Evolutionary conservation across 805 yeast genomes (phyloP).

Genomic region (Wickerhamomyces alni): DNA sequence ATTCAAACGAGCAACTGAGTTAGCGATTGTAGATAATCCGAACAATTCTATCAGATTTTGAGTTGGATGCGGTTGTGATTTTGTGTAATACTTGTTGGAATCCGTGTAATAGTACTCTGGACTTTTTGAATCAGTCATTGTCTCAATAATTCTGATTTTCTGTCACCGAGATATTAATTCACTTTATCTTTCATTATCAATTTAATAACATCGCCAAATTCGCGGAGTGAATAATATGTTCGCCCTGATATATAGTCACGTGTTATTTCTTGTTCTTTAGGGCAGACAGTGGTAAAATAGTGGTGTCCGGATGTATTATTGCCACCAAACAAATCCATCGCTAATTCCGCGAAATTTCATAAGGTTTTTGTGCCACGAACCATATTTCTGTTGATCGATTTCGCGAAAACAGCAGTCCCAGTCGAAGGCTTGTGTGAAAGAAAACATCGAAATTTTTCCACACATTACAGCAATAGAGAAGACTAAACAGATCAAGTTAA

Average conservation of each 20-base stretch:
- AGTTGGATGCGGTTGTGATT: constrained; percentile 62
- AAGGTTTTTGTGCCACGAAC: not conserved
- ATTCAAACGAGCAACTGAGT: constrained; percentile 79
- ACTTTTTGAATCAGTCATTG: constrained; percentile 9
- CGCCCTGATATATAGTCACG: no score
- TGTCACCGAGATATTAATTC: not conserved
- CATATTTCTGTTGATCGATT: not conserved
- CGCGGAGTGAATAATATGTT: not conserved
- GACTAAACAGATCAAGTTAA: constrained; percentile 1
- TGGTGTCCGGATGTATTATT: no score
- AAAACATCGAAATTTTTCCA: constrained; percentile 23
- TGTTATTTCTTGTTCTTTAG: no score
- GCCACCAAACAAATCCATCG: no score
- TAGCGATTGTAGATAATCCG: constrained; percentile 59
- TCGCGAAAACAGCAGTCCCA: constrained; percentile 8
- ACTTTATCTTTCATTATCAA: not conserved
- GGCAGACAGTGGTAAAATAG: no score
- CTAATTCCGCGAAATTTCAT: no score
- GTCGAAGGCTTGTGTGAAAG: not conserved
- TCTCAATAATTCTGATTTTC: not conserved
- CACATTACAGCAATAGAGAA: not conserved
- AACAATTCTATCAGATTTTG: constrained; percentile 67
- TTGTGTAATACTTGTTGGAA: constrained; percentile 22
- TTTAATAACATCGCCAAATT: not conserved
- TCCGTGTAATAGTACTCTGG: constrained; percentile 34